Evolutionary conservation across 192 early-diverging fungal species (phyloP).

Genomic region (Helicostylum pulchrum): DNA sequence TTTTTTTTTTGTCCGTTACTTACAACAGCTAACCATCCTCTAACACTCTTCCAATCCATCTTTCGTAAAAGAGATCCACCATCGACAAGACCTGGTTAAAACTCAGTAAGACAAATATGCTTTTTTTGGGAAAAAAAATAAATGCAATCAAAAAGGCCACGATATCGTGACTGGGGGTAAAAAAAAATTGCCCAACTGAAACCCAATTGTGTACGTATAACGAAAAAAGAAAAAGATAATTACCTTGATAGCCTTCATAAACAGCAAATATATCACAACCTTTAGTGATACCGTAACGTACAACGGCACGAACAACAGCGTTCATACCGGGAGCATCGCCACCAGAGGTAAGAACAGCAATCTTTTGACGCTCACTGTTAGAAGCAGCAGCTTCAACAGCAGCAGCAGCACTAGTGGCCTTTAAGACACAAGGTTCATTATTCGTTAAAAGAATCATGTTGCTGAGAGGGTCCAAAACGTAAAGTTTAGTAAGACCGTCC

Average conservation of each 20-base stretch:
- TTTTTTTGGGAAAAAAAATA: neutral
- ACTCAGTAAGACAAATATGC: conserved; percentile 10
- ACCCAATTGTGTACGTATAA: neutral
- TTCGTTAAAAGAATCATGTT: conserved; percentile 76
- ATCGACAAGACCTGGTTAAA: conserved; percentile 75
- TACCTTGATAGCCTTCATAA: conserved; percentile 93
- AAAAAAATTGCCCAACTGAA: too few relatives aligned
- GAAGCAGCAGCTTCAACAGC: conserved; percentile 1
- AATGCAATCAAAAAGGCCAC: neutral
- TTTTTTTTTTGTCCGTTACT: conserved; percentile 22
- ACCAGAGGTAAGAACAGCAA: conserved; percentile 92
- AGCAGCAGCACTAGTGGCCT: conserved; percentile 10
- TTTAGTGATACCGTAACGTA: conserved; percentile 79
- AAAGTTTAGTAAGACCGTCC: conserved; percentile 33
- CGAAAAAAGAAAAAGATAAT: neutral
- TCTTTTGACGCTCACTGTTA: conserved; percentile 56
- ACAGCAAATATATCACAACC: conserved; percentile 85
- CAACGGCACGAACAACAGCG: conserved; percentile 87
- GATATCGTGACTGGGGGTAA: neutral
- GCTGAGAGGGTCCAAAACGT: conserved; percentile 74
- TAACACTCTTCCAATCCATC: conserved; percentile 89
- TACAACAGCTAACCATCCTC: conserved; percentile 74
- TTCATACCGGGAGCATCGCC: conserved; percentile 99
- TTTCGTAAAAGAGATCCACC: conserved; percentile 84
- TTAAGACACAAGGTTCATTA: neutral